Conservation (phyloP, 805 yeast species). For the Metschnikowia bowlesiae region DNA sequence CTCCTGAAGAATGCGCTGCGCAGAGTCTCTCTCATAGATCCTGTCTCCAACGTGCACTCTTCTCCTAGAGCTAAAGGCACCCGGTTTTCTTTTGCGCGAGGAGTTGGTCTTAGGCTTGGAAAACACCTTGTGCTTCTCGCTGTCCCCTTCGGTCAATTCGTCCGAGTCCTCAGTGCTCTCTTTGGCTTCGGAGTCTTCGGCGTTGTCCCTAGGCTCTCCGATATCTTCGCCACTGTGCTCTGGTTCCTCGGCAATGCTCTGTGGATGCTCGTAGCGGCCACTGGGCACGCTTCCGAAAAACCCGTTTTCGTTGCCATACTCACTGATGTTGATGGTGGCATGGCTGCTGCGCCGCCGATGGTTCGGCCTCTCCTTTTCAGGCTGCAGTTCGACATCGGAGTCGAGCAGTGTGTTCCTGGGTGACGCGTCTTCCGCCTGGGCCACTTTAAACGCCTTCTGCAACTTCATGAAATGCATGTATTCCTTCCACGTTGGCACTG, state of each 20-base stretch:
- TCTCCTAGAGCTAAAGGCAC: constrained; percentile 34
- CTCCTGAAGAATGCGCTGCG: constrained; percentile 65
- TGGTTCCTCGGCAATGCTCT: constrained; percentile 7
- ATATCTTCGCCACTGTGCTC: not conserved
- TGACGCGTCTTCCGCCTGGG: constrained; percentile 35
- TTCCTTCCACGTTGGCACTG: constrained; percentile 85
- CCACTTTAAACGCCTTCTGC: constrained; percentile 49
- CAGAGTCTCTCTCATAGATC: constrained; percentile 68
- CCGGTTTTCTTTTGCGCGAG: constrained; percentile 28
- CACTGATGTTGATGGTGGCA: constrained; percentile 26
- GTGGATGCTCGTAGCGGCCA: constrained; percentile 19
- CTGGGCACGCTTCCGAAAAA: constrained; percentile 23
- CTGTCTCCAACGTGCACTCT: constrained; percentile 39
- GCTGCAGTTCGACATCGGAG: constrained; percentile 14
- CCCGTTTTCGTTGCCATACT: constrained; percentile 31
- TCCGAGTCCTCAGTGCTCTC: not conserved
- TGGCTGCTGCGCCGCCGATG: constrained; percentile 15
- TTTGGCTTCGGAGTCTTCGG: not conserved
- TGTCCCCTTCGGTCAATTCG: not conserved
- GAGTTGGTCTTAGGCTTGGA: not conserved
- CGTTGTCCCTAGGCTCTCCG: not conserved
- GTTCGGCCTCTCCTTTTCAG: not conserved
- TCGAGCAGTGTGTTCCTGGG: constrained; percentile 20
- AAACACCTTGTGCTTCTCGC: not conserved
- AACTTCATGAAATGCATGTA: constrained; percentile 68